Conservation (phyloP, 257 asterid species). For the Mitragyna speciosa region DNA sequence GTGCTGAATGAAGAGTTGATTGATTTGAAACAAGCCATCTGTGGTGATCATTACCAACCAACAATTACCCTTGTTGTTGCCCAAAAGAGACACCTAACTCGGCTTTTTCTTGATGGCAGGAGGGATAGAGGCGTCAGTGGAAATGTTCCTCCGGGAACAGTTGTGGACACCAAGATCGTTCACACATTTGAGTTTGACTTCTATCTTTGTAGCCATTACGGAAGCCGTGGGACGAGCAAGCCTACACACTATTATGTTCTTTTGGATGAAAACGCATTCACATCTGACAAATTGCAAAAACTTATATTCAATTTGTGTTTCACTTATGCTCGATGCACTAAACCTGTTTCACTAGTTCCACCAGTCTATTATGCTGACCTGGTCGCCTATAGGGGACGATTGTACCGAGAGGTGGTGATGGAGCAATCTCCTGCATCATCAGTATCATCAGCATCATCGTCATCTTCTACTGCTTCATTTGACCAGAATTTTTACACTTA, state of each 20-base stretch:
- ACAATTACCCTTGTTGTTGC: slow-evolving; percentile 63
- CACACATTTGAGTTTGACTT: slow-evolving; percentile 66
- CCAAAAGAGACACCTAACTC: slow-evolving; percentile 71
- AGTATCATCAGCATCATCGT: slow-evolving; percentile 10
- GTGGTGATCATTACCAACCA: slow-evolving; percentile 37
- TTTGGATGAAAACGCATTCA: slow-evolving; percentile 53
- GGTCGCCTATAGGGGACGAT: slow-evolving; percentile 71
- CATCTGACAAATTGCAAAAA: slow-evolving; percentile 52
- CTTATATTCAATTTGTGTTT: slow-evolving; percentile 67
- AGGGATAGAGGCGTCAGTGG: slow-evolving; percentile 27
- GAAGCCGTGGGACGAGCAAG: slow-evolving; percentile 77
- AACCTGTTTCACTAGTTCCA: slow-evolving; percentile 73
- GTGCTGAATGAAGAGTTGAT: slow-evolving; percentile 53
- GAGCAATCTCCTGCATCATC: slow-evolving; percentile 23
- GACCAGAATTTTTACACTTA: slow-evolving; percentile 35
- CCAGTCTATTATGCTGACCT: slow-evolving; percentile 77
- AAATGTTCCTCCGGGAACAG: slow-evolving; percentile 76
- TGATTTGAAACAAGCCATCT: slow-evolving; percentile 35
- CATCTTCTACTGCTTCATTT: slow-evolving; percentile 29
- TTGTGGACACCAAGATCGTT: slow-evolving; percentile 59
- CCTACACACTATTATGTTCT: slow-evolving; percentile 66
- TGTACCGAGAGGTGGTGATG: slow-evolving; percentile 53
- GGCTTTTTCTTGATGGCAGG: slow-evolving; percentile 43
- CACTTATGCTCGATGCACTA: slow-evolving; percentile 69
- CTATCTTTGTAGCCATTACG: slow-evolving; percentile 74